phyloP scores from a whole-genome alignment of 495 filamentous ascomycete species.

The Neurospora sp. region DNA sequence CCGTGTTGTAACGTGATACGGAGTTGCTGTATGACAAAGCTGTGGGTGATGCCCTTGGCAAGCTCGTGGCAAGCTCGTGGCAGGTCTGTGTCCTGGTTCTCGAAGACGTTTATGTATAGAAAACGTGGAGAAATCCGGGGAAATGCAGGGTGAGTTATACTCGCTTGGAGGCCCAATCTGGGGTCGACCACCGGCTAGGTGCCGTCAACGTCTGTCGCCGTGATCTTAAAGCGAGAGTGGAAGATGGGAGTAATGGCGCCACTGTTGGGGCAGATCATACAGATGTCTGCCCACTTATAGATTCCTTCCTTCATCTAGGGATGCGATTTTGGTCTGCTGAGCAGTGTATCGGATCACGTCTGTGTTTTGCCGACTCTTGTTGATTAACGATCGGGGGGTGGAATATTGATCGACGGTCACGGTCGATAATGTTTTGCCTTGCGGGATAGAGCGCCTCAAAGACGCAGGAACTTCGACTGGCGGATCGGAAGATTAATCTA shows the following conservation, averaged over 20 bases:
- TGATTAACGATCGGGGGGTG: conserved; percentile 10
- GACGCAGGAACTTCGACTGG: conserved; percentile 3
- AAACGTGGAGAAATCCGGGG: conserved; percentile 19
- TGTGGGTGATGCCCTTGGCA: neutral
- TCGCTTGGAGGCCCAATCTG: conserved; percentile 1
- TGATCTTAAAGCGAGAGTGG: neutral
- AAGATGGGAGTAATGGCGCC: conserved; percentile 3
- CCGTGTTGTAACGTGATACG: conserved; percentile 9
- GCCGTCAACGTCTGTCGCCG: conserved; percentile 4
- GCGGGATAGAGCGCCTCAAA: neutral
- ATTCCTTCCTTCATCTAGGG: neutral
- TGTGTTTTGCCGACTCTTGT: conserved; percentile 17
- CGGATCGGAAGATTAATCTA: conserved; percentile 12
- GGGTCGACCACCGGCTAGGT: conserved; percentile 6
- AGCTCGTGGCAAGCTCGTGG: neutral
- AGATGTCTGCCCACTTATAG: conserved; percentile 19
- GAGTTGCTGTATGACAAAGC: neutral
- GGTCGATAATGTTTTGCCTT: conserved; percentile 10
- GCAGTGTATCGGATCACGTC: conserved; percentile 15
- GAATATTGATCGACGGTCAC: neutral
- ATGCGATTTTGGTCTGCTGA: conserved; percentile 4
- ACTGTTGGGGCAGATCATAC: conserved; percentile 13
- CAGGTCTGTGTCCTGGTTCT: neutral
- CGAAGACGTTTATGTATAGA: neutral
- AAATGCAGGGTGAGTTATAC: conserved; percentile 20